Evolutionary conservation across 2,329 filamentous ascomycete species (phyloP).

Genomic region (Ceratocystis diversiconidia): DNA sequence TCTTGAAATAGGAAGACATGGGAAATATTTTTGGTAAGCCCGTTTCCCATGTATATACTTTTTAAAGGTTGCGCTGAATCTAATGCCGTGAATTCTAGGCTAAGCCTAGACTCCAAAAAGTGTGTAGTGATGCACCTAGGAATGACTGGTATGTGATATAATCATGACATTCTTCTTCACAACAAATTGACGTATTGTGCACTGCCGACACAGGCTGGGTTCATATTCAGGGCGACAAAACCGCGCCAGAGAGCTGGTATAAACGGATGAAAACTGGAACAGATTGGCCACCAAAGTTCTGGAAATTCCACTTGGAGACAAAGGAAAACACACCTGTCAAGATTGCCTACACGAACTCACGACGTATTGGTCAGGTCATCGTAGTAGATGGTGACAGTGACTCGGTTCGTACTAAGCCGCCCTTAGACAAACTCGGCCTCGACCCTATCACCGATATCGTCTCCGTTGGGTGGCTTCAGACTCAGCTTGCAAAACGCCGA

Average conservation of each 20-base stretch:
- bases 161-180: neutral
- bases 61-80: neutral
- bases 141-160: conserved; percentile 39
- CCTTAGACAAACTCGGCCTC: conserved; percentile 81
- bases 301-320: conserved; percentile 70
- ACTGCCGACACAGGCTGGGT: conserved; percentile 50
- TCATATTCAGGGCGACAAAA: conserved; percentile 65
- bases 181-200: neutral
- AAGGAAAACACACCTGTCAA: conserved; percentile 38
- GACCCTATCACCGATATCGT: conserved; percentile 77
- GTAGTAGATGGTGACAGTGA: conserved; percentile 67
- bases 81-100: conserved; percentile 23
- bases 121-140: conserved; percentile 85
- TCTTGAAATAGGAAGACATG: conserved; percentile 61
- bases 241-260: conserved; percentile 70
- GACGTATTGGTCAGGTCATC: conserved; percentile 64
- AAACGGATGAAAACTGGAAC: conserved; percentile 50
- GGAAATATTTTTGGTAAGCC: conserved; percentile 81
- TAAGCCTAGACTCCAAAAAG: conserved; percentile 54
- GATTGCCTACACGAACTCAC: conserved; percentile 70
- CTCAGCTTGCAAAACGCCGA: conserved; percentile 57
- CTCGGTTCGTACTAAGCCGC: conserved; percentile 60
- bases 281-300: conserved; percentile 76
- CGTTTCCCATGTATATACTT: neutral
- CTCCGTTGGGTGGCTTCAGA: conserved; percentile 59